A percentile compares a stretch with the other conserved stretches of the same genome.
phyloP scores from a whole-genome alignment of 768 basidiomycete species.

The Amylocystis lapponica region DNA sequence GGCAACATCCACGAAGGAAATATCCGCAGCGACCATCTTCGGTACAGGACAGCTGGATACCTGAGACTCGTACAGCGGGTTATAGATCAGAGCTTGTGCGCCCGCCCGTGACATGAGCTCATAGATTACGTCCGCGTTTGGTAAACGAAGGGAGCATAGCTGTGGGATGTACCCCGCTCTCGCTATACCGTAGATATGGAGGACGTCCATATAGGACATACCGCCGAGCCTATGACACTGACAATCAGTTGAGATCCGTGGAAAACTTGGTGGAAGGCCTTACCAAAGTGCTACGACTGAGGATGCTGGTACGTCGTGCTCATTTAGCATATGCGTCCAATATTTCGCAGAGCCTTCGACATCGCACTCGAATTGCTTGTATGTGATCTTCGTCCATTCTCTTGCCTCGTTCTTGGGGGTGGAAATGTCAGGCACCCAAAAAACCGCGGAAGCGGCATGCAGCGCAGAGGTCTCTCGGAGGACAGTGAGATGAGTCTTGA shows the following conservation, averaged over 20 bases:
- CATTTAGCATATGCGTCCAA: conserved; percentile 44
- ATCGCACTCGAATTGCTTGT: conserved; percentile 52
- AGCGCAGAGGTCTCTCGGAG: conserved; percentile 45
- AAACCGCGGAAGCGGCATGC: conserved; percentile 45
- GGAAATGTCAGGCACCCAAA: conserved; percentile 48
- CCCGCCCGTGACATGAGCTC: conserved; percentile 55
- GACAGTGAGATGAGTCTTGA: conserved; percentile 51
- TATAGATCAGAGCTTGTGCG: conserved; percentile 60
- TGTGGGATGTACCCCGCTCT: conserved; percentile 71
- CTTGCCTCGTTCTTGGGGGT: conserved; percentile 33
- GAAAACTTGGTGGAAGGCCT: conserved; percentile 25
- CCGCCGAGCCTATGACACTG: conserved; percentile 52
- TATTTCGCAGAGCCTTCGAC: conserved; percentile 59
- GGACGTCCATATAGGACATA: conserved; percentile 59
- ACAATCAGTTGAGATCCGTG: conserved; percentile 2
- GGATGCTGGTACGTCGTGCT: conserved; percentile 37
- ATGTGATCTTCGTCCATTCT: conserved; percentile 56
- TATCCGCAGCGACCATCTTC: conserved; percentile 38
- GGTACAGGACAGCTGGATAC: conserved; percentile 44
- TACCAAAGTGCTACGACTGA: conserved; percentile 69
- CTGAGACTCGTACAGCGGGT: conserved; percentile 45
- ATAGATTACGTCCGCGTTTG: conserved; percentile 60
- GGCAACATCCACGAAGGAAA: conserved; percentile 32
- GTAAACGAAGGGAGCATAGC: conserved; percentile 66
- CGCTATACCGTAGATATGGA: conserved; percentile 68